A percentile compares a stretch with the other conserved stretches of the same genome.
phyloP scores from a whole-genome alignment of 202 grass and related monocot species.

The Schoenoplectus tabernaemontani region DNA sequence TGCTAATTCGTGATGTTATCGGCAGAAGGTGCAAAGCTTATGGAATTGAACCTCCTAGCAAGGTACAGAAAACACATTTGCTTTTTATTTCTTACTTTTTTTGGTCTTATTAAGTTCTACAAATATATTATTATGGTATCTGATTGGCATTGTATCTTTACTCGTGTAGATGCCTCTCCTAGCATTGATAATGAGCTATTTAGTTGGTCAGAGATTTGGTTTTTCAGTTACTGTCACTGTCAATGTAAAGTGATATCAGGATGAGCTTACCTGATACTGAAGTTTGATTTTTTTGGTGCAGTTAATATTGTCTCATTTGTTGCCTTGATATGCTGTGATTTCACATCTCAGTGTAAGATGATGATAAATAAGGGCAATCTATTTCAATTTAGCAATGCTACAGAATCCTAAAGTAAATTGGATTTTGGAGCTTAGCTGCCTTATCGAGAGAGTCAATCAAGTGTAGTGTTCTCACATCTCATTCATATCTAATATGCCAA shows the following conservation, averaged over 20 bases:
- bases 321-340: neutral
- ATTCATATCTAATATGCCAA: constrained; percentile 1
- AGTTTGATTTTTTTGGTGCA: neutral
- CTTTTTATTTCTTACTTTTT: neutral
- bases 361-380: neutral
- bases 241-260: neutral
- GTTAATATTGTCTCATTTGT: neutral
- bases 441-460: neutral
- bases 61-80: constrained; percentile 38
- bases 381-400: neutral
- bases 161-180: neutral
- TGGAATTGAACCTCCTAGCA: constrained; percentile 86
- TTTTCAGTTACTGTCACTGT: neutral
- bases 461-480: neutral
- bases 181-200: neutral
- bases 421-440: neutral
- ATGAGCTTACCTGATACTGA: neutral
- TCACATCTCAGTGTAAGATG: neutral
- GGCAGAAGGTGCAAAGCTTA: constrained; percentile 70
- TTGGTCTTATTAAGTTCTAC: neutral
- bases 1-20: constrained; percentile 98
- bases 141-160: neutral
- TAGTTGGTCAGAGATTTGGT: neutral
- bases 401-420: neutral
- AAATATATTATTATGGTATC: neutral